Evolutionary conservation across 2,329 filamentous ascomycete species (phyloP), one percentile per base, ranked within the genome.

Genomic region (Harringtonia aguacate): DNA sequence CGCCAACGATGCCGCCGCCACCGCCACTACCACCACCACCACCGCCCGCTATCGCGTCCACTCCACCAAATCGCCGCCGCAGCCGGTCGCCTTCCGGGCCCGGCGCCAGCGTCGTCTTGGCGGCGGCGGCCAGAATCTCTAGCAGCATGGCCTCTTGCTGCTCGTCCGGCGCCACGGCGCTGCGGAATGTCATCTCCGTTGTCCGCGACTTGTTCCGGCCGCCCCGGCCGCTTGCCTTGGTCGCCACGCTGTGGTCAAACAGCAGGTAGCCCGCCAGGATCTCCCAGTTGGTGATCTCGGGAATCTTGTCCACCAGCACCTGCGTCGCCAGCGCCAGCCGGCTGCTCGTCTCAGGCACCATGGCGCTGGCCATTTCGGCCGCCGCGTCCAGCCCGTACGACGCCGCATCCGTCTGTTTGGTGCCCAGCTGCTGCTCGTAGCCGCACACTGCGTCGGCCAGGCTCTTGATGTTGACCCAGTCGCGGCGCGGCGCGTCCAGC

Each of bases 391-490:
- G 53, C 4, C 65, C 65, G 29, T 48, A 43, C 5, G 44, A 14
- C 38, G 33, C 31, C 17, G 24, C 37, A 39, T 18, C 47, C 50
- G 12, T 45, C 15, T n/a, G 66, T 61, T 15, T 64, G 54, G 21
- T 61, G 41, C 75, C 70, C 36, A 81, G 69, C 52, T 86, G 80
- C 7, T 74, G 69, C 57, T 95, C 87, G 56, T 95, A 97, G 10
- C 78, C 76, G 28, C 84, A 75, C 22, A 98, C 70, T 12, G 85
- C 83, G 60, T 95, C 87, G 3, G 84, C 86, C 14, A 98, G 70
- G 52, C 84, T 90, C 64, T 97, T 98, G 58, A 94, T 78, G 57
- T 86, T 87, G 54, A 97, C 77, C 92, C 92, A 98, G 50, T 84
- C 82, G 37, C 79, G 70, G 48, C 84, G 81, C 3, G 89, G 86